Percentiles rank a stretch among this genome's conserved stretches.
Evolutionary conservation across 129 eudicot species (phyloP).

Genomic region (Scalesia atractyloides): DNA sequence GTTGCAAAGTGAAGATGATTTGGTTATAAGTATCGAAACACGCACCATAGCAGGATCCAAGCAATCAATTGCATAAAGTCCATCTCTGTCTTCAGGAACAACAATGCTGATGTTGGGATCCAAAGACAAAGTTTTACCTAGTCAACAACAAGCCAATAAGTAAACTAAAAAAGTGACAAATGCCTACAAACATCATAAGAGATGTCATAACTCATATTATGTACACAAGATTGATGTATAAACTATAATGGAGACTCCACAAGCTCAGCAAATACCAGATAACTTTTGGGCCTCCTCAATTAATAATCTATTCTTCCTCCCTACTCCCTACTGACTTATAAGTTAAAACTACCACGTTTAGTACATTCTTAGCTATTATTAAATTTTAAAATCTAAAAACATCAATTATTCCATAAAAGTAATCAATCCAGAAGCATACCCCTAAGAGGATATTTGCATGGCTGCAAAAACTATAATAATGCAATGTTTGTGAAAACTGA

Average conservation of each 20-base stretch:
- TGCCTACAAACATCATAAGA: not conserved
- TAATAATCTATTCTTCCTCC: slow-evolving; percentile 3
- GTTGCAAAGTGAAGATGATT: slow-evolving; percentile 15
- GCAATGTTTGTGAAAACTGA: not conserved
- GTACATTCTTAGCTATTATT: not conserved
- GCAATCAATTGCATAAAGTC: slow-evolving; percentile 86
- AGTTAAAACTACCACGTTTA: not conserved
- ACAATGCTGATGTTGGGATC: slow-evolving; percentile 67
- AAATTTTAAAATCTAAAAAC: not conserved
- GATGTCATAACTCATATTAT: not conserved
- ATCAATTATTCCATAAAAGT: slow-evolving; percentile 9
- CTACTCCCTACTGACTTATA: not conserved
- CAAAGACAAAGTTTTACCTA: slow-evolving; percentile 75
- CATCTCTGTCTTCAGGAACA: slow-evolving; percentile 88
- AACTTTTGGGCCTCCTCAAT: not conserved
- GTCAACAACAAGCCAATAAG: slow-evolving; percentile 32
- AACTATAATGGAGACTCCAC: not conserved
- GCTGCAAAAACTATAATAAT: slow-evolving; percentile 1
- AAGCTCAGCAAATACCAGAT: not conserved
- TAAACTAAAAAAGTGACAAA: not conserved
- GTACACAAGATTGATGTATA: not conserved
- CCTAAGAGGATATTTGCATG: not conserved
- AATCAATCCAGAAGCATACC: slow-evolving; percentile 1
- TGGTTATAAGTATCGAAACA: slow-evolving; percentile 3
- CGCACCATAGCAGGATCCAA: slow-evolving; percentile 96